These are phyloP conservation scores for Phytophthora foliorum DNA, from an alignment of 352 stramenopile species.

Conservation along the genomic window DNA sequence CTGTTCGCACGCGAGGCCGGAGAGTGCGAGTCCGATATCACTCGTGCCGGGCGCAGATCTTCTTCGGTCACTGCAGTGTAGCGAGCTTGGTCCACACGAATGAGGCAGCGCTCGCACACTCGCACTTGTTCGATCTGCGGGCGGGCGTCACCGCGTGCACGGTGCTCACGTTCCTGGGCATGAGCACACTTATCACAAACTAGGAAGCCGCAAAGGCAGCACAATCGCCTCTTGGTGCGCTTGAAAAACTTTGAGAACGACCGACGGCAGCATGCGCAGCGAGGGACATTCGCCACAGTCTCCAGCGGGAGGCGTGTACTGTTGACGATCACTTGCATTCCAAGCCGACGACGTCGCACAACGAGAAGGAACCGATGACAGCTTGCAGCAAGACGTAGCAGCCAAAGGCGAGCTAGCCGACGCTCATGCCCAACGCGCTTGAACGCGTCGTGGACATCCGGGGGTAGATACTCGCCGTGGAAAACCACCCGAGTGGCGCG, in stretches of 20 bases:
- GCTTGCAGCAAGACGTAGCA: conserved; percentile 42
- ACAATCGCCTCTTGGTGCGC: conserved; percentile 43
- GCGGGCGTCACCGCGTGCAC: conserved; percentile 32
- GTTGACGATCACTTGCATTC: conserved; percentile 55
- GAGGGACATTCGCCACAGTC: conserved; percentile 27
- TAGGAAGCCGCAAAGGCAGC: conserved; percentile 60
- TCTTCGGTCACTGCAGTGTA: conserved; percentile 52
- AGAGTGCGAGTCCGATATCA: conserved; percentile 36
- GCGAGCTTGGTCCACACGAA: conserved; percentile 53
- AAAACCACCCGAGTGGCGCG: conserved; percentile 51
- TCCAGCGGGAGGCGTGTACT: conserved; percentile 40
- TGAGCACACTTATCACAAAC: conserved; percentile 61
- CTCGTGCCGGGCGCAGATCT: conserved; percentile 40
- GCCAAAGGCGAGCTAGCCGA: conserved; percentile 35
- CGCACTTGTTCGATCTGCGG: conserved; percentile 52
- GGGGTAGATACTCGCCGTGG: conserved; percentile 48
- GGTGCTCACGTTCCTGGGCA: conserved; percentile 51
- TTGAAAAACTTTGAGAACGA: conserved; percentile 48
- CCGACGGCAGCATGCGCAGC: conserved; percentile 54
- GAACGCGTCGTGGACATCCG: conserved; percentile 28
- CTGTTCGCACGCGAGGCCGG: conserved; percentile 16
- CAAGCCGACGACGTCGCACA: conserved; percentile 53
- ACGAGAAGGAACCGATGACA: conserved; percentile 53
- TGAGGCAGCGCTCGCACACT: conserved; percentile 53
- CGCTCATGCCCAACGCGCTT: conserved; percentile 40